phyloP scores from a whole-genome alignment of 169 alveolate genomes.

The Plasmodium inui region DNA sequence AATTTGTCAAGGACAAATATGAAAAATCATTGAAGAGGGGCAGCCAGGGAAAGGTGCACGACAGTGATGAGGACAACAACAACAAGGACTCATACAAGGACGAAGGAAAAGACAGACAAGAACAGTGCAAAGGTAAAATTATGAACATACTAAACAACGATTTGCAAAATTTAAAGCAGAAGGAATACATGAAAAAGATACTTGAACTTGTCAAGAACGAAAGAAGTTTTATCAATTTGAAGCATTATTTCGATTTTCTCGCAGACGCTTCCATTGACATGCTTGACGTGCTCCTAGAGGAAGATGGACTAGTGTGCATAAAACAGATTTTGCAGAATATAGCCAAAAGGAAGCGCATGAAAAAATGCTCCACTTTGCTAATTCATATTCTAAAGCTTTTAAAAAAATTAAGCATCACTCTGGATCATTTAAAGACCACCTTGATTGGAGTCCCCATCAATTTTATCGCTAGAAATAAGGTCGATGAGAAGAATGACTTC shows the following conservation, averaged over 20 bases:
- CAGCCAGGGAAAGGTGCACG: not conserved
- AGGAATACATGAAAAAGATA: conserved; percentile 23
- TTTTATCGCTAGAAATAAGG: conserved; percentile 50
- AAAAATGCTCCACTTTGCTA: conserved; percentile 35
- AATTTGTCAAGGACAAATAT: conserved; percentile 36
- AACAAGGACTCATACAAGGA: not conserved
- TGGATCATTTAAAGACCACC: conserved; percentile 45
- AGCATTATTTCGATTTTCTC: conserved; percentile 22
- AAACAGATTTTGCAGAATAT: conserved; percentile 48
- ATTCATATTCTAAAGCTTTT: conserved; percentile 21
- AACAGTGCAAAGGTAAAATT: conserved; percentile 4
- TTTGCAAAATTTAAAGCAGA: conserved; percentile 25
- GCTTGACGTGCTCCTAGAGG: conserved; percentile 20
- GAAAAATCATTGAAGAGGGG: conserved; percentile 23
- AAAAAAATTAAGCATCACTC: conserved; percentile 41
- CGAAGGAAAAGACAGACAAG: not conserved
- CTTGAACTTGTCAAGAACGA: conserved; percentile 35
- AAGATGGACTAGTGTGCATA: conserved; percentile 31
- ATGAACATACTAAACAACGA: conserved; percentile 8
- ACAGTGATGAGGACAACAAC: conserved; percentile 1
- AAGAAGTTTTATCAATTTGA: conserved; percentile 31
- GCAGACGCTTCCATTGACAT: not conserved
- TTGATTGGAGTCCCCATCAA: conserved; percentile 61
- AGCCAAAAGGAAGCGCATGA: conserved; percentile 44
- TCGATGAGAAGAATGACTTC: conserved; percentile 20